These are phyloP conservation scores for Chara braunii DNA, from an alignment of 139 green algal species.

Conservation along the genomic window DNA sequence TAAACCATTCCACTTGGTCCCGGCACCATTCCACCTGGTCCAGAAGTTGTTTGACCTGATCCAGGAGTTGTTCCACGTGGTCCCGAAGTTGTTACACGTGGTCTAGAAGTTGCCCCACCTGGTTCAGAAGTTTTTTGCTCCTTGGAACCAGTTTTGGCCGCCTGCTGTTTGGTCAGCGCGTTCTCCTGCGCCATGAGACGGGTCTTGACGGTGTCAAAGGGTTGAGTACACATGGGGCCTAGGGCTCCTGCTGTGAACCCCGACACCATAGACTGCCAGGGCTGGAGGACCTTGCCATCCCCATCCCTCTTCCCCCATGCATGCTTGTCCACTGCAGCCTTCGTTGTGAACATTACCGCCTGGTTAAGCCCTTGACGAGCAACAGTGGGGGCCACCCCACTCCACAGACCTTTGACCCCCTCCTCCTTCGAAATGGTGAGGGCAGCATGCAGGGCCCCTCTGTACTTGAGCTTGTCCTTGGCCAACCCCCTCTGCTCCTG, in stretches of 20 bases:
- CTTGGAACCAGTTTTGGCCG: slow-evolving; percentile 2
- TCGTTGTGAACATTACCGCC: slow-evolving; percentile 91
- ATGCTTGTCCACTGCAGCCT: slow-evolving; percentile 64
- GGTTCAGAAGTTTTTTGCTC: no score
- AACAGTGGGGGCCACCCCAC: slow-evolving; percentile 75
- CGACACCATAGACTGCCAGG: slow-evolving; percentile 68
- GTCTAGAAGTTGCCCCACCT: no score
- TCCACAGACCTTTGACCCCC: slow-evolving; percentile 75
- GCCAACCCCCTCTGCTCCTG: slow-evolving; percentile 77
- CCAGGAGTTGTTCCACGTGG: no score
- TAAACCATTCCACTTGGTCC: no score
- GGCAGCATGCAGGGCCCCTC: slow-evolving; percentile 76
- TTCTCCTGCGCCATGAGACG: slow-evolving; percentile 72
- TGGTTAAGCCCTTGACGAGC: slow-evolving; percentile 92
- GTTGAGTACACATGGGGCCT: slow-evolving; percentile 68
- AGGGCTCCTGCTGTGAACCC: slow-evolving; percentile 69
- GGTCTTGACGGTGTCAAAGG: slow-evolving; percentile 92
- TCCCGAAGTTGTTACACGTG: no score
- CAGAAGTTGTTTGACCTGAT: no score
- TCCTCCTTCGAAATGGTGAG: slow-evolving; percentile 73
- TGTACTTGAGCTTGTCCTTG: slow-evolving; percentile 74
- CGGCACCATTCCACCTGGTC: no score
- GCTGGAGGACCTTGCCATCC: slow-evolving; percentile 36
- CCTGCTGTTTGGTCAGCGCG: no score
- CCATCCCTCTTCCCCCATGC: slow-evolving; percentile 44